Evolutionary conservation across 1,284 basidiomycete genomes (phyloP).

Genomic region (Apiotrichum siamense): DNA sequence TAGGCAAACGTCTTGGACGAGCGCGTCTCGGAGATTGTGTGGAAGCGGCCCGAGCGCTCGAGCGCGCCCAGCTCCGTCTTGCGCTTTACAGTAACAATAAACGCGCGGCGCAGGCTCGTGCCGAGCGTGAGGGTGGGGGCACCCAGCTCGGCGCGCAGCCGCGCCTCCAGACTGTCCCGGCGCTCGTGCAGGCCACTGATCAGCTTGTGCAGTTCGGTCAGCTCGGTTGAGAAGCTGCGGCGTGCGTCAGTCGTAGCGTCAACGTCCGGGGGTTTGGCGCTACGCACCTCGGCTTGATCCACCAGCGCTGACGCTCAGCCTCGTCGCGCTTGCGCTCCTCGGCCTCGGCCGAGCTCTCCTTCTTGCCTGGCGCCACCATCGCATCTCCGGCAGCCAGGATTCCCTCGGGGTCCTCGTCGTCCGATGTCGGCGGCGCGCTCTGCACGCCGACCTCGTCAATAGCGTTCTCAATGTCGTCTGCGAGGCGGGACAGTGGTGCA

Average conservation of each 20-base stretch:
- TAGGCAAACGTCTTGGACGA: constrained; percentile 59
- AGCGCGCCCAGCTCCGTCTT: constrained; percentile 50
- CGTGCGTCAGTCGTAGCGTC: too few species aligned
- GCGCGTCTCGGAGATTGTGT: constrained; percentile 17
- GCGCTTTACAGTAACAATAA: constrained; percentile 40
- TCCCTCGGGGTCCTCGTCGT: constrained; percentile 19
- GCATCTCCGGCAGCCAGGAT: constrained; percentile 21
- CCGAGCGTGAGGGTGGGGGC: constrained; percentile 8
- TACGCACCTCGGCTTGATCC: constrained; percentile 65
- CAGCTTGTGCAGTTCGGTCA: constrained; percentile 54
- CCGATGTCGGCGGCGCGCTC: constrained; percentile 17
- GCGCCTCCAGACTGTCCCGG: constrained; percentile 27
- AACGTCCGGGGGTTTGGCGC: neutral
- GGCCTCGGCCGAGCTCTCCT: constrained; percentile 15
- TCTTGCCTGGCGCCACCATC: constrained; percentile 7
- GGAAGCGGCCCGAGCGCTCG: constrained; percentile 27
- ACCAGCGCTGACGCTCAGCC: constrained; percentile 50
- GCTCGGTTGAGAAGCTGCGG: constrained; percentile 61
- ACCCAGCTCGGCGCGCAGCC: constrained; percentile 52
- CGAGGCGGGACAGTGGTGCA: constrained; percentile 55
- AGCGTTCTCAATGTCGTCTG: constrained; percentile 57
- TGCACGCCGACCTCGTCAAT: constrained; percentile 48
- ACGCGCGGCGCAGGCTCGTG: constrained; percentile 5
- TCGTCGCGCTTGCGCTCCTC: constrained; percentile 25
- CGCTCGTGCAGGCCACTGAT: constrained; percentile 15